These are phyloP conservation scores for Penicillium frequentans DNA, from an alignment of 2,329 filamentous ascomycete species.

Conservation along the genomic window DNA sequence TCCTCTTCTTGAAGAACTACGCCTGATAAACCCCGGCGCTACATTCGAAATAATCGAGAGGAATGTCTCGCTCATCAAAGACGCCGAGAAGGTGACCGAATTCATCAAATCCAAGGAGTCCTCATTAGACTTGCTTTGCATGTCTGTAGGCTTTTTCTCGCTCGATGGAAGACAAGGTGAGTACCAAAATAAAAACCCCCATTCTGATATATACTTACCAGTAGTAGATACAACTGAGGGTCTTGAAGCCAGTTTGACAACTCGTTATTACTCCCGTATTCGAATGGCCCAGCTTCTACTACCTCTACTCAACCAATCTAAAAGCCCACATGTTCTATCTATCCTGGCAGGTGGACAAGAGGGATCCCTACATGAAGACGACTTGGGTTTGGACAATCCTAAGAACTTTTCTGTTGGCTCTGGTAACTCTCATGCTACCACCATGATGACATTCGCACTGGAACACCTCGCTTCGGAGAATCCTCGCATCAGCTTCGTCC, in stretches of 20 bases:
- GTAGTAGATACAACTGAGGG: conserved; percentile 46
- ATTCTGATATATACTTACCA: conserved; percentile 23
- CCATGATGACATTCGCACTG: conserved; percentile 51
- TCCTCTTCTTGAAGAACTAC: conserved; percentile 44
- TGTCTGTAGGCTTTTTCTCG: conserved; percentile 26
- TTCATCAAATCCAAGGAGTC: conserved; percentile 44
- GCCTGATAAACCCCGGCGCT: conserved; percentile 45
- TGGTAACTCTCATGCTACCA: conserved; percentile 40
- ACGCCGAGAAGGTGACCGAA: conserved; percentile 51
- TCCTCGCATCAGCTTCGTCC: conserved; percentile 51
- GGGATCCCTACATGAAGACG: background rate
- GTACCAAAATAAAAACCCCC: background rate
- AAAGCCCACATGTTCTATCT: background rate
- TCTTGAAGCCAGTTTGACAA: conserved; percentile 47
- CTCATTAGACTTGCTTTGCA: conserved; percentile 41
- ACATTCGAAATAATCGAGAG: conserved; percentile 49
- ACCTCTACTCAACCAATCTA: conserved; percentile 27
- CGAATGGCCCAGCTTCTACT: conserved; percentile 45
- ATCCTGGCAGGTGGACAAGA: background rate
- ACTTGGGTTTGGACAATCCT: background rate
- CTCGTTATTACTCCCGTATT: conserved; percentile 51
- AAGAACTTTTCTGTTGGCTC: background rate
- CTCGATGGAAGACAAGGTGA: background rate
- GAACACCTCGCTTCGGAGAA: conserved; percentile 49
- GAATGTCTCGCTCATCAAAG: conserved; percentile 53